Evolutionary conservation across 202 grass and related monocot genomes (phyloP).

Genomic region (Eragrostis tef): DNA sequence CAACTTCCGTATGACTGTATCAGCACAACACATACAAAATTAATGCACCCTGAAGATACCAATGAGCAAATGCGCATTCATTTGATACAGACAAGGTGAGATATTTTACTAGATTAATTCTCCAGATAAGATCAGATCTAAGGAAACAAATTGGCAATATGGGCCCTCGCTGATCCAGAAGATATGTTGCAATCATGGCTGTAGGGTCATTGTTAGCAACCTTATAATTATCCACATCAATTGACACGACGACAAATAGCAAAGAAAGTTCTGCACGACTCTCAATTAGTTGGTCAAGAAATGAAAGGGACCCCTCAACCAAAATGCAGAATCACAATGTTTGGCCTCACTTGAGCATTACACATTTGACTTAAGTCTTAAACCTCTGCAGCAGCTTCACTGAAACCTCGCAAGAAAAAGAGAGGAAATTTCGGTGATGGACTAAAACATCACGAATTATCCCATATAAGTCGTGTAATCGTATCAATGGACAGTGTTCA

Average conservation of each 20-base stretch:
- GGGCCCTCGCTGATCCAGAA: not conserved
- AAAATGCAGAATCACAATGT: constrained; percentile 29
- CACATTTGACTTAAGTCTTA: not conserved
- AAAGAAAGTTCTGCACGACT: constrained; percentile 29
- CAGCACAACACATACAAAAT: not conserved
- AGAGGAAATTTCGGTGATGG: not conserved
- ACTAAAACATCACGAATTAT: not conserved
- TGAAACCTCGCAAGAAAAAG: not conserved
- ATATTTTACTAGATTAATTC: not conserved
- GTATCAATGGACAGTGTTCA: not conserved
- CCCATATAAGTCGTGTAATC: not conserved
- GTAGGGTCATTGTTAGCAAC: not conserved
- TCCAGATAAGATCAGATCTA: constrained; percentile 18
- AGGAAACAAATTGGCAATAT: not conserved
- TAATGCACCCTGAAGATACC: not conserved
- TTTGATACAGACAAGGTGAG: not conserved
- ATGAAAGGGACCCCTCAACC: constrained; percentile 44
- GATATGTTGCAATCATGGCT: constrained; percentile 24
- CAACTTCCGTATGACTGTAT: constrained; percentile 21
- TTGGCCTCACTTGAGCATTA: not conserved
- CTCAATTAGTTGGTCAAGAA: constrained; percentile 23
- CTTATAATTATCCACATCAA: constrained; percentile 40
- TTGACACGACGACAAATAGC: not conserved
- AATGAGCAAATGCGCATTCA: not conserved
- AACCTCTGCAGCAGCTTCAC: not conserved